Evolutionary conservation across 768 basidiomycete genomes (phyloP).

Genomic region (Boletus sp.): DNA sequence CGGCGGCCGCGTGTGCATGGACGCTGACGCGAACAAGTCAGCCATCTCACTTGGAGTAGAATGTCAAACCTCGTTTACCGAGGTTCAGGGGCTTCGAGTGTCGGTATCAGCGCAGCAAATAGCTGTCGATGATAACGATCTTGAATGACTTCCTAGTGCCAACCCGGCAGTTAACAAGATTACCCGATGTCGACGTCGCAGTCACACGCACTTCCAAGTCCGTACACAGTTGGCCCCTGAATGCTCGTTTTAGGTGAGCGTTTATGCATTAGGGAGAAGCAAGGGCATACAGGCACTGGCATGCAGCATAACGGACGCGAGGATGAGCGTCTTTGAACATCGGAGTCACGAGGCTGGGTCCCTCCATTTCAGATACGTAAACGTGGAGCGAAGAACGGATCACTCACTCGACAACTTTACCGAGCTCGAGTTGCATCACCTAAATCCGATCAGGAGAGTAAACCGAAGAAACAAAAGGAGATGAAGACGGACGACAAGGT

Average conservation of each 20-base stretch:
- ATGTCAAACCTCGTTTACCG: conserved; percentile 39
- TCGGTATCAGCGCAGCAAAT: conserved; percentile 65
- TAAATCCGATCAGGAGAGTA: conserved; percentile 18
- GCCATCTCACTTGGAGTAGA: not conserved
- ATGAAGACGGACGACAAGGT: not conserved
- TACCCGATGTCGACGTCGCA: not conserved
- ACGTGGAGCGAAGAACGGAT: not conserved
- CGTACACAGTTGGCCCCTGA: conserved; percentile 83
- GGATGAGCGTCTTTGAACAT: conserved; percentile 81
- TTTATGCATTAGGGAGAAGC: not conserved
- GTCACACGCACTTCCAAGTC: conserved; percentile 66
- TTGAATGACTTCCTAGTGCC: conserved; percentile 69
- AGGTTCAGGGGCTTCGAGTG: conserved; percentile 72
- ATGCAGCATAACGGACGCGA: conserved; percentile 68
- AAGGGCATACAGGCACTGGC: conserved; percentile 71
- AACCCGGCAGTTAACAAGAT: not conserved
- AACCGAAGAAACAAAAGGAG: not conserved
- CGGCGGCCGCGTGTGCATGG: conserved; percentile 82
- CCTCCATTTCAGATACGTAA: not conserved
- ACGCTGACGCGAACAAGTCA: conserved; percentile 46
- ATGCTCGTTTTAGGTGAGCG: not conserved
- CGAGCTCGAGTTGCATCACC: conserved; percentile 80
- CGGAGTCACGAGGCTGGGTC: conserved; percentile 62
- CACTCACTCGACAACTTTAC: conserved; percentile 75
- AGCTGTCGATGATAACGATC: conserved; percentile 63